These are phyloP conservation scores for Amphicarpaea edgeworthii DNA, from an alignment of 306 rosid species.

Conservation along the genomic window DNA sequence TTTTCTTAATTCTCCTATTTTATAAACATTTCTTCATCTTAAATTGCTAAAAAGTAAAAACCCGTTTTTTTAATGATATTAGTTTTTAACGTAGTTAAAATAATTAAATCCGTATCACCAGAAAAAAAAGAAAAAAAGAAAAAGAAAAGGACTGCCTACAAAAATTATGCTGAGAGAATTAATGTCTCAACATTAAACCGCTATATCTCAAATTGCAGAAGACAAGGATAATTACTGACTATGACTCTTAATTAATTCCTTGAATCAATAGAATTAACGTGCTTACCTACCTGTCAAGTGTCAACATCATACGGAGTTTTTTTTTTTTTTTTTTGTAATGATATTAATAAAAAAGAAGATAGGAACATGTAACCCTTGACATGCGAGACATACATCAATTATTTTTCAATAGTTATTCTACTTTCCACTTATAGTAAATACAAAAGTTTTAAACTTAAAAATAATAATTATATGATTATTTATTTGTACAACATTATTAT, in stretches of 20 bases:
- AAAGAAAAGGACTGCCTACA: too few species aligned
- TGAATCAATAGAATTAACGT: constrained; percentile 36
- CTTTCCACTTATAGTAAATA: not conserved
- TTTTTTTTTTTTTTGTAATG: not conserved
- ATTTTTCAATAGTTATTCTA: not conserved
- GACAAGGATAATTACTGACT: not conserved
- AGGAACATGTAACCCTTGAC: not conserved
- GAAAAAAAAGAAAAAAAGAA: too few species aligned
- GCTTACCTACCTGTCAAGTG: constrained; percentile 34
- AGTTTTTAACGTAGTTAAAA: not conserved
- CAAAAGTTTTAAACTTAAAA: too few species aligned
- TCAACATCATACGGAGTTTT: not conserved
- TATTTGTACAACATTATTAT: too few species aligned
- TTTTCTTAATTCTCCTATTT: not conserved
- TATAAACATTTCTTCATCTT: not conserved
- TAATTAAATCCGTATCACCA: not conserved
- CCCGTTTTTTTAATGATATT: not conserved
- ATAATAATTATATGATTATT: too few species aligned
- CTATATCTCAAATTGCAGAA: not conserved
- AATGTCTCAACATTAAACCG: not conserved
- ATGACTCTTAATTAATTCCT: not conserved
- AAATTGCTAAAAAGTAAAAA: not conserved
- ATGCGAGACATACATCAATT: not conserved
- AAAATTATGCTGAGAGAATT: not conserved
- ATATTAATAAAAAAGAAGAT: not conserved